Evolutionary conservation across 2,329 filamentous ascomycete species (phyloP).

Genomic region (Pseudonectria foliicola): DNA sequence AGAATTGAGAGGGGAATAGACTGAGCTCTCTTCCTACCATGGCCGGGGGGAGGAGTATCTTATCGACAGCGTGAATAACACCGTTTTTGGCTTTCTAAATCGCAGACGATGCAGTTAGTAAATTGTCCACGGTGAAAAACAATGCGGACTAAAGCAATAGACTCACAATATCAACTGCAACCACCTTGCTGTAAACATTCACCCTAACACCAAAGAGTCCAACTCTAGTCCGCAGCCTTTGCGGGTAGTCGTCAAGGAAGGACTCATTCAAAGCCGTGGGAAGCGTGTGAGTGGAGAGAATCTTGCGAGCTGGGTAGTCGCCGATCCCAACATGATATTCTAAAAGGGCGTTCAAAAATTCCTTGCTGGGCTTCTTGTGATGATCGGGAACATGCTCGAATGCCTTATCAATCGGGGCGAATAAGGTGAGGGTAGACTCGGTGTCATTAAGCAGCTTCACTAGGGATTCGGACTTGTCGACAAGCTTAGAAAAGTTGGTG

Average conservation of each 20-base stretch:
- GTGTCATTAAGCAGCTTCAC: conserved; percentile 70
- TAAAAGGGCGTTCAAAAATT: conserved; percentile 61
- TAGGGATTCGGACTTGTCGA: conserved; percentile 65
- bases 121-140: background rate
- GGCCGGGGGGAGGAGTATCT: conserved; percentile 70
- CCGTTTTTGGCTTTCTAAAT: conserved; percentile 67
- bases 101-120: rapidly evolving
- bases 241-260: conserved; percentile 55
- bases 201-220: conserved; percentile 57
- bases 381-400: conserved; percentile 56
- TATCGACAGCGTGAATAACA: conserved; percentile 70
- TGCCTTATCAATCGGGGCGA: conserved; percentile 70
- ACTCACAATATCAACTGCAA: conserved; percentile 63
- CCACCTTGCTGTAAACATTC: conserved; percentile 69
- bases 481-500: conserved; percentile 66
- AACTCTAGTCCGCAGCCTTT: conserved; percentile 65
- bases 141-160: no score
- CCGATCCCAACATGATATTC: conserved; percentile 69
- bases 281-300: conserved; percentile 67
- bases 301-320: conserved; percentile 55
- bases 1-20: conserved; percentile 69
- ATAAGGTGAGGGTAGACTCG: conserved; percentile 67
- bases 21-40: conserved; percentile 44
- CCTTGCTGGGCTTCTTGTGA: conserved; percentile 57
- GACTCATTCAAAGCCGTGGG: conserved; percentile 58